Conservation (phyloP, 1,284 basidiomycete species). For the Marasmius tenuissimus region DNA sequence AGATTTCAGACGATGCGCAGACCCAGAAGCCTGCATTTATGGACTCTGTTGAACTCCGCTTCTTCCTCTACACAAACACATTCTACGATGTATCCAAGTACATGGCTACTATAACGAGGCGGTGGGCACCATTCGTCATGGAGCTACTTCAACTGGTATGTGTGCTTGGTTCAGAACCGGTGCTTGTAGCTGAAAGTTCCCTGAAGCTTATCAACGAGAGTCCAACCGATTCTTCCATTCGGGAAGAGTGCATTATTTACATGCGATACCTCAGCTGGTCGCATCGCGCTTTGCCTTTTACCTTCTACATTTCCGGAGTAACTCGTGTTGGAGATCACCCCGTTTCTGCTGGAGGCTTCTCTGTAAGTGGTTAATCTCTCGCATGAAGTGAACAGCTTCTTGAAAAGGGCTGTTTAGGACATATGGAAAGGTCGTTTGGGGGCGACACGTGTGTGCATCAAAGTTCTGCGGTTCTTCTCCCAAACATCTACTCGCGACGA, state of each 20-base stretch:
- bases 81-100: background rate
- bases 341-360: background rate
- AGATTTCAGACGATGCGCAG: background rate
- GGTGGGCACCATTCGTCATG: conserved; percentile 1
- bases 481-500: background rate
- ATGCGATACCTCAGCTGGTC: conserved; percentile 1
- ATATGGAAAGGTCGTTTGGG: background rate
- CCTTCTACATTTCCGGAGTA: background rate
- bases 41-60: background rate
- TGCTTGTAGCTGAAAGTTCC: background rate
- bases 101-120: background rate
- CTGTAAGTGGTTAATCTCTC: background rate
- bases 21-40: background rate
- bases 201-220: too few relatives aligned
- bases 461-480: background rate
- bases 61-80: background rate
- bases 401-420: background rate
- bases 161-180: background rate
- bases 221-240: background rate
- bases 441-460: background rate
- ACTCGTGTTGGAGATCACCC: background rate
- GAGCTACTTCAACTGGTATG: background rate
- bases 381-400: background rate
- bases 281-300: background rate
- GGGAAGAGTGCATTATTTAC: background rate